A percentile compares a stretch with the other conserved stretches of the same genome.
These are phyloP conservation scores for Fusarium denticulatum DNA, from an alignment of 2,329 filamentous ascomycete genomes.

Conservation along the genomic window DNA sequence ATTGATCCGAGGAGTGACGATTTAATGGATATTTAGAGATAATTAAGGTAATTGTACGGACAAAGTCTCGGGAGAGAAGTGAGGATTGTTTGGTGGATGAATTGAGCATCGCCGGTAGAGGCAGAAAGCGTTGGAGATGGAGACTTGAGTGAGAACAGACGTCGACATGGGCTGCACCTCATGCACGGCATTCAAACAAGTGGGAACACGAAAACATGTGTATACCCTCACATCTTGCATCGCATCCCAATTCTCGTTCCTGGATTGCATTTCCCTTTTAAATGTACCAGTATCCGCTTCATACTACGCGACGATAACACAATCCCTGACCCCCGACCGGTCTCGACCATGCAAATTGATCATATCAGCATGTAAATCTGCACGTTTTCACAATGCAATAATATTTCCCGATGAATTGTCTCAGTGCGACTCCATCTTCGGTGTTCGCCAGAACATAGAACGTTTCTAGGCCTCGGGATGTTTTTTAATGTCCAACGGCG, in stretches of 20 bases:
- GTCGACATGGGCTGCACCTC: constrained; percentile 3
- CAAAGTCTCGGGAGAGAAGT: not conserved
- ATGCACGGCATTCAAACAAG: constrained; percentile 25
- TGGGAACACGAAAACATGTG: not conserved
- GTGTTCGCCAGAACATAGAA: constrained; percentile 18
- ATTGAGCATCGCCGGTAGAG: not conserved
- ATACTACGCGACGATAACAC: not conserved
- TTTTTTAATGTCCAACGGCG: not conserved
- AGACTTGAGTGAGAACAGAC: constrained; percentile 9
- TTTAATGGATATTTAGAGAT: not conserved
- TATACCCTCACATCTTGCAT: constrained; percentile 1
- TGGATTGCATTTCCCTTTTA: not conserved
- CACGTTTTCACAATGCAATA: not conserved
- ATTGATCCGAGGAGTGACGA: not conserved
- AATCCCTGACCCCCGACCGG: not conserved
- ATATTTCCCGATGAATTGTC: not conserved
- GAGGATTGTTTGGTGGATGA: not conserved
- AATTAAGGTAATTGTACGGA: not conserved
- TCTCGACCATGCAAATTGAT: constrained; percentile 6
- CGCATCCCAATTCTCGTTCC: not conserved
- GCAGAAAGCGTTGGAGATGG: not conserved
- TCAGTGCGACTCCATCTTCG: constrained; percentile 7
- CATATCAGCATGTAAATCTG: constrained; percentile 1
- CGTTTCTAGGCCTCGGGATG: constrained; percentile 8
- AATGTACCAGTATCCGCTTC: not conserved